These are phyloP conservation scores for Kurtzmaniella quercitrusa DNA, from an alignment of 1,139 yeast genomes.

Conservation along the genomic window DNA sequence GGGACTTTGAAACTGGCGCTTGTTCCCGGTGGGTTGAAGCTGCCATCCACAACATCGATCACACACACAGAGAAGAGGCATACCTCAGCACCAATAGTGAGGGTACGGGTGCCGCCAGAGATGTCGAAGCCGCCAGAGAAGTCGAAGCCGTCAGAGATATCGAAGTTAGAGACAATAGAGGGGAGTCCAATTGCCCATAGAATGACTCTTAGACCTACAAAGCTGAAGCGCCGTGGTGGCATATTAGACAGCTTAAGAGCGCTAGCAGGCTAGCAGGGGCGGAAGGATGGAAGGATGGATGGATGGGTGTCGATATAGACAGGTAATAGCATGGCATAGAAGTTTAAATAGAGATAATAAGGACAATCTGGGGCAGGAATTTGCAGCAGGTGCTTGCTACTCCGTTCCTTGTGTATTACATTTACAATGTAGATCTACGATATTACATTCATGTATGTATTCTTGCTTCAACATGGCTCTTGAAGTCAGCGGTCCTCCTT, in stretches of 20 bases:
- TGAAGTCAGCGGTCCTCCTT: too few relatives aligned
- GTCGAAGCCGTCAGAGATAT: neutral
- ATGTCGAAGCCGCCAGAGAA: neutral
- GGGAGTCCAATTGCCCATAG: conserved; percentile 2
- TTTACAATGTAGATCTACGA: too few relatives aligned
- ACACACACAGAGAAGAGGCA: conserved; percentile 7
- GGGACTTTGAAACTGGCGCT: conserved; percentile 14
- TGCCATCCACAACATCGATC: conserved; percentile 23
- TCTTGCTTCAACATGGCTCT: too few relatives aligned
- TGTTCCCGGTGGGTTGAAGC: conserved; percentile 13
- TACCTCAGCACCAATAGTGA: neutral
- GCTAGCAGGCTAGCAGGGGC: conserved; percentile 1
- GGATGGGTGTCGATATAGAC: too few relatives aligned
- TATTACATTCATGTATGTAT: too few relatives aligned
- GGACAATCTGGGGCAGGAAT: too few relatives aligned
- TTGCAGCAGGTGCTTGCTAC: too few relatives aligned
- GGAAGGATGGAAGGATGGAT: too few relatives aligned
- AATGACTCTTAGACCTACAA: neutral
- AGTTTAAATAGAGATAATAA: too few relatives aligned
- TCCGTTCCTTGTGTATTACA: too few relatives aligned
- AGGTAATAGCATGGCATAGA: too few relatives aligned
- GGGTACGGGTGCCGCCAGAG: neutral
- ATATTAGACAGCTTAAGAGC: conserved; percentile 2
- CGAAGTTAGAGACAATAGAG: conserved; percentile 1
- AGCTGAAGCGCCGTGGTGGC: neutral